Base-by-base conservation (phyloP, 495 filamentous ascomycete species). In the Aspergillus baeticus region DNA sequence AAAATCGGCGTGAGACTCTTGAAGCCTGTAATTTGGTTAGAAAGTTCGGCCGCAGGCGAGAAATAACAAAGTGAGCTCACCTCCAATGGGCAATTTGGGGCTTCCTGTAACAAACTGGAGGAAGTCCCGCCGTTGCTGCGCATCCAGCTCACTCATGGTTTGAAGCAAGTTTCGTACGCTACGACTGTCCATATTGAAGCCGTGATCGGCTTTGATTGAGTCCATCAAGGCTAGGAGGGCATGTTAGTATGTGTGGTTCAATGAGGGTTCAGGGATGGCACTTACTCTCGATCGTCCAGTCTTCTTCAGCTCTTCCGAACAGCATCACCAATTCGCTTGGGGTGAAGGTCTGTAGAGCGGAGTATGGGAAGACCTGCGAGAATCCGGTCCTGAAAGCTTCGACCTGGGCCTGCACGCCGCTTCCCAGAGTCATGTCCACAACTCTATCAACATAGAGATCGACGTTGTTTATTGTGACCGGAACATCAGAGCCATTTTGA, bases 191-290 rank as follows among this genome's bases (percentile, higher is more conserved):
- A 99, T 94, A 61, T 98, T 98, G 78, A 91, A 99, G 4, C 95
- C 95, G 68, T 99, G 95, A 65, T 99, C 95, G n/a, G 95, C 95
- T 77, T 98, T 99, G 72, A 99, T 92, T 2, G 93, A 96, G 66
- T 99, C 95, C 84, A 93, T 96, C 21, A 98, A 80, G 35, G 94
- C 90, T 95, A 60, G 64, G 38, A 17, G 59, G n/a, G 15, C 2
- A 37, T 13, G 50, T 72, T 53, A 73, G 58, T 29, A 33, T n/a
- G 36, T 48, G 5, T 10, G 10, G 15, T 37, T 22, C 1, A 6
- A 10, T 1, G 43, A 17, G 18, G 10, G 17, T n/a, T n/a, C 20
- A n/a, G 53, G 35, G 17, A 6, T 14, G 23, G 1, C 5, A 63
- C 89, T 84, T 83, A 92, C 90, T 98, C 70, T 98, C 95, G 55